Conservation (phyloP, 768 basidiomycete species). For the Termitomyces sp. region DNA sequence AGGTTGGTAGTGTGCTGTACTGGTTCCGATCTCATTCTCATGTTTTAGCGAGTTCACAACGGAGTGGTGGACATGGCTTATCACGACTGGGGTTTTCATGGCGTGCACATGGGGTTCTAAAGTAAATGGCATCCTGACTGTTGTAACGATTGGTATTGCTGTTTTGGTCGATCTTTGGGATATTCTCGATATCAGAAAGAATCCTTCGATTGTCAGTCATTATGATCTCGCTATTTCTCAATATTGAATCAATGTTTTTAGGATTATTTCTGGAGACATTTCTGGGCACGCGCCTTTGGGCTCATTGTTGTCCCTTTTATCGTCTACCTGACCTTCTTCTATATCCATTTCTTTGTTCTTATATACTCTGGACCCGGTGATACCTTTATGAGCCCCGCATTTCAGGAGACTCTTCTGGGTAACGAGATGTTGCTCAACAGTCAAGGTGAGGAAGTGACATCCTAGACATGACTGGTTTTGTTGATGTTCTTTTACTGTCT, state of each 20-base stretch:
- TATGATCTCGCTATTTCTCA: conserved; percentile 1
- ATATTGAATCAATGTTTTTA: conserved; percentile 24
- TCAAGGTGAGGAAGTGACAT: conserved; percentile 54
- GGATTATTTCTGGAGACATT: conserved; percentile 90
- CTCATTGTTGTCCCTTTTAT: conserved; percentile 86
- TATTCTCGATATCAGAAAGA: conserved; percentile 79
- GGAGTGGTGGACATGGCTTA: conserved; percentile 94
- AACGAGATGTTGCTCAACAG: conserved; percentile 91
- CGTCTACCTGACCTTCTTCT: conserved; percentile 95
- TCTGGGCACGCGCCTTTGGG: conserved; percentile 76
- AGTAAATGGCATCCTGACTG: conserved; percentile 94
- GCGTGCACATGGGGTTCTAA: conserved; percentile 97
- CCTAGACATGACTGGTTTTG: background rate
- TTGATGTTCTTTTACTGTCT: conserved; percentile 7
- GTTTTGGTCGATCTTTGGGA: conserved; percentile 95
- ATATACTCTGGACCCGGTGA: conserved; percentile 90
- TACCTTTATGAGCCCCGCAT: conserved; percentile 94
- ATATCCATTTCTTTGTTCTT: conserved; percentile 87
- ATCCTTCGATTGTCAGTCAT: conserved; percentile 64
- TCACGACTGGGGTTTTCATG: conserved; percentile 88
- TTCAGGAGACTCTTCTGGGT: conserved; percentile 92
- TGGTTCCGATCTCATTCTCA: background rate
- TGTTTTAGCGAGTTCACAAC: conserved; percentile 70
- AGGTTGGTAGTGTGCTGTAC: conserved; percentile 16
- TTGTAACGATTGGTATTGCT: conserved; percentile 82